Conservation (phyloP, 129 eudicot species). For the Apium graveolens region DNA sequence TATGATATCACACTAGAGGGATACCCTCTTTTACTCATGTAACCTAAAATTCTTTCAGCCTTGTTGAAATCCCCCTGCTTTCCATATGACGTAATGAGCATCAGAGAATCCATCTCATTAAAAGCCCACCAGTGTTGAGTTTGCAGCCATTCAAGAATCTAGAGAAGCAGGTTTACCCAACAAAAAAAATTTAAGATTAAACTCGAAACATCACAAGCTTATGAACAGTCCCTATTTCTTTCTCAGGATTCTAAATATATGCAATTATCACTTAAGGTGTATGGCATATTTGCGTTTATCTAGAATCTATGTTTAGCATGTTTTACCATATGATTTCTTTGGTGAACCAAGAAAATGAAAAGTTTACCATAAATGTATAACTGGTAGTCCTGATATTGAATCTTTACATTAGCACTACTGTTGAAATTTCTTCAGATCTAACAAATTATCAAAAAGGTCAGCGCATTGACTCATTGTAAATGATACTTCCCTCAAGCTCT, state of each 20-base stretch:
- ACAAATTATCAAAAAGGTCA: neutral
- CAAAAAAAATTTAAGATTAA: neutral
- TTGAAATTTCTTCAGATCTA: neutral
- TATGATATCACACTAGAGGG: constrained; percentile 76
- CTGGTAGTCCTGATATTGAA: neutral
- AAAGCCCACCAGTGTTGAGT: constrained; percentile 98
- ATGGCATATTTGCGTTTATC: neutral
- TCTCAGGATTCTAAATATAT: neutral
- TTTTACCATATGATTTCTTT: neutral
- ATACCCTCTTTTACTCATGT: constrained; percentile 69
- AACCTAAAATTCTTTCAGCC: constrained; percentile 73
- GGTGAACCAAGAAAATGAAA: neutral
- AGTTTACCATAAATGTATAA: neutral
- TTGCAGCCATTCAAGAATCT: constrained; percentile 95
- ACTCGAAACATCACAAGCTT: neutral
- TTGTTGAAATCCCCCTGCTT: constrained; percentile 75
- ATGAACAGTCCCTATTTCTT: neutral
- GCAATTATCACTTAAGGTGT: neutral
- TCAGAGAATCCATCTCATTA: constrained; percentile 77
- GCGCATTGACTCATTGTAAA: neutral
- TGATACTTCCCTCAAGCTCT: neutral
- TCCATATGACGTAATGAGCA: constrained; percentile 97
- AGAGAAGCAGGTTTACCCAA: constrained; percentile 2
- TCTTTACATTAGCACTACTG: neutral
- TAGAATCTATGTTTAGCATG: neutral